Evolutionary conservation across 352 stramenopile genomes (phyloP).

Genomic region (Pythium plurisporium): DNA sequence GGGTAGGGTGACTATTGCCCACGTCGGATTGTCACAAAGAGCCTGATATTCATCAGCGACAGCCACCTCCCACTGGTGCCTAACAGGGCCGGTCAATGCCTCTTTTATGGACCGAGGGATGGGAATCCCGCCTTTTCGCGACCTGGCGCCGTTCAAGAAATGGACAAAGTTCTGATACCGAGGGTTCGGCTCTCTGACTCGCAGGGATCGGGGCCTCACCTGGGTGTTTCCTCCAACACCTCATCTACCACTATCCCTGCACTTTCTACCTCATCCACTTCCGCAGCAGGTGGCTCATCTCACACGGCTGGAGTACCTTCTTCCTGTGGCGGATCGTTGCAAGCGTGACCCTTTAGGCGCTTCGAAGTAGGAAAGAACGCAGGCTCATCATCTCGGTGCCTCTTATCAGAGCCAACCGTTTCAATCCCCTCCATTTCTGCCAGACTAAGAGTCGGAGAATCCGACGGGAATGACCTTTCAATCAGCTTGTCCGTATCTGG

Average conservation of each 20-base stretch:
- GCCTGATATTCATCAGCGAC: neutral
- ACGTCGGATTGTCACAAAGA: constrained; percentile 3
- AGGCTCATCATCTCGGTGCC: neutral
- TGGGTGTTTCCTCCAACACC: neutral
- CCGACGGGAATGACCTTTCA: neutral
- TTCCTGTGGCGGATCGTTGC: too few species aligned
- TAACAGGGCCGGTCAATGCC: neutral
- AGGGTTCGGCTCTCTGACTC: neutral
- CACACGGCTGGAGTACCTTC: neutral
- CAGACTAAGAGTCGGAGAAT: neutral
- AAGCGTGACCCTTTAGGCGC: neutral
- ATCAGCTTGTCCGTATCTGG: neutral
- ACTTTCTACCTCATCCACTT: neutral
- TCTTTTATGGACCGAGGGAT: constrained; percentile 13
- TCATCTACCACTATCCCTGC: neutral
- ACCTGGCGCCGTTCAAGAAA: neutral
- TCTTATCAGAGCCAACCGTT: neutral
- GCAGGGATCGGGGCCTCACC: neutral
- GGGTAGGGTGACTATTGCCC: constrained; percentile 1
- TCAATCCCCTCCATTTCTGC: neutral
- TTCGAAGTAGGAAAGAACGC: neutral
- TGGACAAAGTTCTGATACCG: constrained; percentile 7
- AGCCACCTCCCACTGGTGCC: constrained; percentile 5
- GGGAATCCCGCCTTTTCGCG: neutral
- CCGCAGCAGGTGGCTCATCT: neutral